These are phyloP conservation scores for Mycena capillaripes DNA, from an alignment of 768 basidiomycete species.

Conservation along the genomic window DNA sequence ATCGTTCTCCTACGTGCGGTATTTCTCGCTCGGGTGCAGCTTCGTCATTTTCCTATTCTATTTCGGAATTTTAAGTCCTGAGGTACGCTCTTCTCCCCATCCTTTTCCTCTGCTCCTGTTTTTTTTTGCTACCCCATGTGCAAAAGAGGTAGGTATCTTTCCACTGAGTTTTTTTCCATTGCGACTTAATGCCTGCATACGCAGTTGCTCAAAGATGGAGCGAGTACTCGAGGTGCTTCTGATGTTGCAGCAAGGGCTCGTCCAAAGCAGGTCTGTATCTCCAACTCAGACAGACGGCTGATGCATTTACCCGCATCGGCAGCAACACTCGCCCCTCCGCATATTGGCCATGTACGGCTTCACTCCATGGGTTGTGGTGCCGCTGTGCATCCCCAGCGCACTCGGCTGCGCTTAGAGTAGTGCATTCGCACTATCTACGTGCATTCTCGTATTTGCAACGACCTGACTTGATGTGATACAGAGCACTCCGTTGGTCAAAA, in stretches of 20 bases:
- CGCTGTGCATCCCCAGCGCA: not conserved
- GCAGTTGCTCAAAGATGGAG: constrained; percentile 31
- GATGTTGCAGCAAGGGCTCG: constrained; percentile 16
- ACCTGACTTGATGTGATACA: not conserved
- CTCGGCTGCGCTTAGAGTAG: constrained; percentile 19
- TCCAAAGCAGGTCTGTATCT: constrained; percentile 5
- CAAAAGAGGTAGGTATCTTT: too few relatives aligned
- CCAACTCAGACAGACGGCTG: not conserved
- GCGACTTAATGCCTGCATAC: too few relatives aligned
- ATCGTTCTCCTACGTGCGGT: constrained; percentile 30
- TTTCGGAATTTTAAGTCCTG: constrained; percentile 12
- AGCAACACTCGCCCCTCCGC: constrained; percentile 27
- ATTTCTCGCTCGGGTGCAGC: constrained; percentile 24
- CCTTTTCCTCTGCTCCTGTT: too few relatives aligned
- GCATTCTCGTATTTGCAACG: constrained; percentile 1
- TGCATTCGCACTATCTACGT: constrained; percentile 8
- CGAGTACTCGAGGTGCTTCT: constrained; percentile 14
- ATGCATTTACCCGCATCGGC: not conserved
- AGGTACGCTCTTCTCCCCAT: not conserved
- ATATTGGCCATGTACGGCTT: constrained; percentile 29
- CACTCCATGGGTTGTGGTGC: not conserved
- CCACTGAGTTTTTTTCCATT: not conserved
- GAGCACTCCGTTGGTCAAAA: constrained; percentile 6
- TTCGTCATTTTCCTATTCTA: constrained; percentile 11
- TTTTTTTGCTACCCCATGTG: too few relatives aligned